A percentile compares a stretch with the other conserved stretches of the same genome.
These are phyloP conservation scores for Davidsoniella virescens DNA, from an alignment of 2,329 filamentous ascomycete species.

Conservation along the genomic window DNA sequence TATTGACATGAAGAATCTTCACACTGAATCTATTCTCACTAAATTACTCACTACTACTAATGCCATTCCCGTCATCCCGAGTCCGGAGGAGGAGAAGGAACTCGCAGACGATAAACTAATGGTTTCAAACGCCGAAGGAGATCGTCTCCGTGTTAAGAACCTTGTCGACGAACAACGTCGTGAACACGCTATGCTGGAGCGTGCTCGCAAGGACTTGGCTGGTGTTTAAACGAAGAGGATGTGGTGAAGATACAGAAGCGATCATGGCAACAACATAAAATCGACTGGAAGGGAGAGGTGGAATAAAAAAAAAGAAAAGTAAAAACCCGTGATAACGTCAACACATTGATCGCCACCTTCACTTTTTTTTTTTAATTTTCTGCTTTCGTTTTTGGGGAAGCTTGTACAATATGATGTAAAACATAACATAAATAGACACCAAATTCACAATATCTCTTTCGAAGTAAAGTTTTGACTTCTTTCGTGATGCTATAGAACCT, in stretches of 20 bases:
- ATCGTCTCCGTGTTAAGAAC: conserved; percentile 7
- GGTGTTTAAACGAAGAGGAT: conserved; percentile 33
- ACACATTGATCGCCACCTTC: too few relatives aligned
- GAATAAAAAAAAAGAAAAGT: too few relatives aligned
- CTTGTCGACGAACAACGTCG: conserved; percentile 9
- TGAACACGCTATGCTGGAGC: conserved; percentile 11
- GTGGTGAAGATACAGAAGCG: conserved; percentile 34
- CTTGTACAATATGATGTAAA: conserved; percentile 13
- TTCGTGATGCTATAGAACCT: too few relatives aligned
- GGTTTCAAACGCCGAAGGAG: conserved; percentile 1
- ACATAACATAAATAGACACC: background rate
- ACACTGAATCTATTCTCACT: conserved; percentile 44
- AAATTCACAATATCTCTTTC: background rate
- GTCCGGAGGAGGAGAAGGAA: conserved; percentile 41
- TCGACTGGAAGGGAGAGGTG: too few relatives aligned
- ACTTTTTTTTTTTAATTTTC: too few relatives aligned
- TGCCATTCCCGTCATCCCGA: conserved; percentile 39
- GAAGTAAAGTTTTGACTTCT: too few relatives aligned
- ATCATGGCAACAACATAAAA: conserved; percentile 36
- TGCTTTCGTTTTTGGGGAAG: conserved; percentile 27
- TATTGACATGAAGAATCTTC: conserved; percentile 48
- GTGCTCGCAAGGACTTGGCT: conserved; percentile 9
- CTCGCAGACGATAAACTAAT: conserved; percentile 12
- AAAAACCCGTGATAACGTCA: too few relatives aligned
- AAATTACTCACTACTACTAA: conserved; percentile 46